Percentiles rank a stretch among this genome's conserved stretches.
These are phyloP conservation scores for Rhododendron henanense DNA, from an alignment of 148 eudicot species.

Conservation along the genomic window DNA sequence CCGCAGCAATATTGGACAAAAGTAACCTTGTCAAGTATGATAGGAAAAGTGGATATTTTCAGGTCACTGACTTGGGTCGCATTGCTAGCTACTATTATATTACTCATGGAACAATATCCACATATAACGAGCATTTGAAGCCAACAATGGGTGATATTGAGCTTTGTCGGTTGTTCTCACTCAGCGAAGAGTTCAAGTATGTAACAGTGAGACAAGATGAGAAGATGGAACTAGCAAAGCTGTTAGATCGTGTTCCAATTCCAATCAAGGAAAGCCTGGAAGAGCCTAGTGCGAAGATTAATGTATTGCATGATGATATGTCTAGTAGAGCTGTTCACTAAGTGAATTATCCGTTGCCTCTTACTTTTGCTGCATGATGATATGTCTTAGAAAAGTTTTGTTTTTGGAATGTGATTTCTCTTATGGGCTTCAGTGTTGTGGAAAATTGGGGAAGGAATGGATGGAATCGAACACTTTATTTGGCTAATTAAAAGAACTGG, in stretches of 20 bases:
- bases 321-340: too few species aligned
- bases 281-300: slow-evolving; percentile 88
- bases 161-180: slow-evolving; percentile 84
- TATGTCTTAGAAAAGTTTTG: too few species aligned
- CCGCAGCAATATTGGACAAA: slow-evolving; percentile 76
- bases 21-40: slow-evolving; percentile 75
- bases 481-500: too few species aligned
- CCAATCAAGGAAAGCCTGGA: slow-evolving; percentile 85
- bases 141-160: slow-evolving; percentile 93
- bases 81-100: slow-evolving; percentile 86
- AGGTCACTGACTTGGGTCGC: slow-evolving; percentile 80
- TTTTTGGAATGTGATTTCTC: too few species aligned
- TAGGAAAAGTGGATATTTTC: slow-evolving; percentile 83
- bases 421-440: too few species aligned
- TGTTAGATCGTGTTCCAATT: slow-evolving; percentile 78
- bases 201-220: slow-evolving; percentile 87
- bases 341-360: too few species aligned
- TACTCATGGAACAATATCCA: slow-evolving; percentile 76
- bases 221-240: slow-evolving; percentile 85
- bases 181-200: slow-evolving; percentile 86
- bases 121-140: slow-evolving; percentile 84
- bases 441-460: too few species aligned
- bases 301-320: slow-evolving; percentile 40
- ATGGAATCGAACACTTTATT: too few species aligned
- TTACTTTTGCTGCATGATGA: too few species aligned